phyloP scores from a whole-genome alignment of 108 stramenopile genomes.

The Pseudonitzschia delicatissima region DNA sequence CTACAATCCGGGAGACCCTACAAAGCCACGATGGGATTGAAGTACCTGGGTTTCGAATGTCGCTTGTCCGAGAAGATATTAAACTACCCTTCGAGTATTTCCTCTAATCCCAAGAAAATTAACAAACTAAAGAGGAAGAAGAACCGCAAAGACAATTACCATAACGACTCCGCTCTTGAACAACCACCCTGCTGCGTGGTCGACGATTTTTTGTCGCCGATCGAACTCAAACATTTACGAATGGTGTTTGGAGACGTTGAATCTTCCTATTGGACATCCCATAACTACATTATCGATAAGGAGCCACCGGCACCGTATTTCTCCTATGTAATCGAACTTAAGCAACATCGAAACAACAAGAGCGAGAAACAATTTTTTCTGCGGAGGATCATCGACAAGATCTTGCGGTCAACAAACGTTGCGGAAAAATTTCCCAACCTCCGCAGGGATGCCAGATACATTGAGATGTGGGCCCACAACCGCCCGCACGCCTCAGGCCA shows the following conservation, averaged over 20 bases:
- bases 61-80: constrained; percentile 61
- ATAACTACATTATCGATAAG: constrained; percentile 51
- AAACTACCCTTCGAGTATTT: constrained; percentile 45
- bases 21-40: constrained; percentile 53
- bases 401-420: constrained; percentile 27
- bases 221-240: constrained; percentile 45
- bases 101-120: not conserved
- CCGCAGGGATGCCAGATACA: constrained; percentile 36
- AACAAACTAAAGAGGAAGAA: constrained; percentile 1
- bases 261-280: constrained; percentile 66
- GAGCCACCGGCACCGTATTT: constrained; percentile 83
- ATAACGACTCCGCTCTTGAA: not conserved
- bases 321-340: constrained; percentile 61
- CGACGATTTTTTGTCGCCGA: constrained; percentile 57
- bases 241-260: constrained; percentile 48
- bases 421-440: constrained; percentile 36
- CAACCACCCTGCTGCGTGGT: constrained; percentile 51
- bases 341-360: constrained; percentile 4
- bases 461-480: constrained; percentile 93
- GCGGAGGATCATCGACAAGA: constrained; percentile 40
- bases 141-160: constrained; percentile 1
- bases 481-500: constrained; percentile 89
- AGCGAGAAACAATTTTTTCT: constrained; percentile 35
- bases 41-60: constrained; percentile 60
- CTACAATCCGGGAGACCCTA: constrained; percentile 65